Base-by-base conservation (phyloP, 169 alveolate species). In the Plasmodium blacklocki region DNA sequence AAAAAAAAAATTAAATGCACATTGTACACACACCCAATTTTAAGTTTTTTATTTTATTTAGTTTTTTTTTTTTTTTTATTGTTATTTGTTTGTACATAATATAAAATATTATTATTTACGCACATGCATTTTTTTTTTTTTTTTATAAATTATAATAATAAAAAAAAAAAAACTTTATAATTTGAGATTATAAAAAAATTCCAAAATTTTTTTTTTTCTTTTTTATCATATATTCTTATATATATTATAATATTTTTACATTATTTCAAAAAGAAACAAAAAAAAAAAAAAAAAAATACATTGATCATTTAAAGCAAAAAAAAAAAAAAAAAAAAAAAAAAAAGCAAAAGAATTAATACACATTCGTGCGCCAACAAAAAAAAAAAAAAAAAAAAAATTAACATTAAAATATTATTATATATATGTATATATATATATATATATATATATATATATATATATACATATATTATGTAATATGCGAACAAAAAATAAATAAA, bases 1-100 rank as follows among this genome's bases (percentile, higher is more conserved):
- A 64, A 64, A 29, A 64, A 39, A 64, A 64, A 64, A 64, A 29
- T 32, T 64, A 64, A 64, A 64, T 64, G 73, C 73, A 64, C 73
- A 64, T 0, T 0, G 2, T 39, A 64, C 73, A 64, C 71, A 62
- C 73, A 64, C 73, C 29, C 6, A 64, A 32, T 64, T 64, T 63
- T 21, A 7, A 19, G 43, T 19, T 62, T 26, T 21, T 32, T 32
- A 32, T 32, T 32, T 32, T 32, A n/a, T 1, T 60, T 60, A 15
- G 26, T n/a, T 60, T n/a, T 60, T 60, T 60, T 15, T 60, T 60
- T 60, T 60, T 52, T 52, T 9, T 52, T 52, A 0, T 52, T 52
- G 2, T 2, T 11, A 7, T 3, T 52, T 52, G 19, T 12, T 60
- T 56, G 64, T 56, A 56, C 64, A 56, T 56, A 15, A 15, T 56